A percentile compares a stretch with the other conserved stretches of the same genome.
These are phyloP conservation scores for Setomelanomma holmii DNA, from an alignment of 2,329 filamentous ascomycete species.

Conservation along the genomic window DNA sequence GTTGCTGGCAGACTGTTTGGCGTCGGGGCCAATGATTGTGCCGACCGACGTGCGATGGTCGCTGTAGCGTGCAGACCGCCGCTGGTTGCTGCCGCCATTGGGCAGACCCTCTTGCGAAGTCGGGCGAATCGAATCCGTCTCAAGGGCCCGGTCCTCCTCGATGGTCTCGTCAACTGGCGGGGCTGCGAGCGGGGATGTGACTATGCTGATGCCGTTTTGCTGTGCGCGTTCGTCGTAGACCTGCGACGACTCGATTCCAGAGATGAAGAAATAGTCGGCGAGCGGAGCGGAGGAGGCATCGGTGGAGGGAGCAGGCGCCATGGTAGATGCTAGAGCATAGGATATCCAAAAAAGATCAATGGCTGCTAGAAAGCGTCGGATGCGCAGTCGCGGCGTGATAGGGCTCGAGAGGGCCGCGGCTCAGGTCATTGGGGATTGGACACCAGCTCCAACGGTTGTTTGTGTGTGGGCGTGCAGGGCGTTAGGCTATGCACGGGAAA, in stretches of 20 bases:
- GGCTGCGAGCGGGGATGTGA: conserved; percentile 38
- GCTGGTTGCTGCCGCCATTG: conserved; percentile 45
- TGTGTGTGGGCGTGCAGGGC: conserved; percentile 32
- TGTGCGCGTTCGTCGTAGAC: conserved; percentile 56
- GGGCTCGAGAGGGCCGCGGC: conserved; percentile 31
- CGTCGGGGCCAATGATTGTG: conserved; percentile 54
- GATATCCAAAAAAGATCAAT: conserved; percentile 34
- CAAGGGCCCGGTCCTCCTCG: conserved; percentile 65
- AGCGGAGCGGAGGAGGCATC: conserved; percentile 61
- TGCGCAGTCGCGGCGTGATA: conserved; percentile 30
- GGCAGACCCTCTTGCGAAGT: conserved; percentile 53
- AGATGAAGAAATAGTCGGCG: conserved; percentile 73
- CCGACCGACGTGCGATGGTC: conserved; percentile 60
- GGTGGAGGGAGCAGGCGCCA: conserved; percentile 49
- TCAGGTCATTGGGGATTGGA: conserved; percentile 47
- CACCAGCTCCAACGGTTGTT: conserved; percentile 38
- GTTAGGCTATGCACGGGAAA: conserved; percentile 21
- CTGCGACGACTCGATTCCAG: conserved; percentile 60
- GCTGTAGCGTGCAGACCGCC: conserved; percentile 52
- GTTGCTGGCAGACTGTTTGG: conserved; percentile 64
- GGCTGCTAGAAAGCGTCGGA: conserved; percentile 29
- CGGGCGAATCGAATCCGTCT: conserved; percentile 58
- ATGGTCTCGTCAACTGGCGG: conserved; percentile 62
- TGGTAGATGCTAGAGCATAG: conserved; percentile 37
- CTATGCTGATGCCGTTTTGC: conserved; percentile 26